Percentiles rank a stretch among this genome's conserved stretches.
Conservation (phyloP, 1,284 basidiomycete genomes). For the Tilletia indica region DNA sequence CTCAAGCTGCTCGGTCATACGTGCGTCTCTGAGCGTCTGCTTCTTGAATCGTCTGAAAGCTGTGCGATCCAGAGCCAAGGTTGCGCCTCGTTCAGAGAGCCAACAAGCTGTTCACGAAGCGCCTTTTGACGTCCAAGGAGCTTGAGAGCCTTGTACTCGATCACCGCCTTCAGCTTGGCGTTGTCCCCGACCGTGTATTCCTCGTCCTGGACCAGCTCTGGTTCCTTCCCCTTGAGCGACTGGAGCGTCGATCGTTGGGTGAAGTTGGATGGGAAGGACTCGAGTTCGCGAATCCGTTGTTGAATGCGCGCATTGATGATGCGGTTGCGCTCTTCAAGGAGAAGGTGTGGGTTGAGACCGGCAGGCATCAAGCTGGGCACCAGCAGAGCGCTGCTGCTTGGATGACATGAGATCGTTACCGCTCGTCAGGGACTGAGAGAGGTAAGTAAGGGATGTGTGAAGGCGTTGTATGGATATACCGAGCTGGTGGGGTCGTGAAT, state of each 20-base stretch:
- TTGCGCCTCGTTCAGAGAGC: conserved; percentile 86
- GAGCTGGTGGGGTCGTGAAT: conserved; percentile 72
- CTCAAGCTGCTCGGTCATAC: conserved; percentile 85
- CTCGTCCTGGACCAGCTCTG: conserved; percentile 15
- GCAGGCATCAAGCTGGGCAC: conserved; percentile 85
- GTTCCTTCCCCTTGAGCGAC: conserved; percentile 5
- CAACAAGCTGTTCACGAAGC: conserved; percentile 80
- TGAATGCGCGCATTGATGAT: conserved; percentile 85
- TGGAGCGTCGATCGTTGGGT: conserved; percentile 46
- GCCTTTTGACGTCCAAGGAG: conserved; percentile 85
- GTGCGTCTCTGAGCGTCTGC: conserved; percentile 82
- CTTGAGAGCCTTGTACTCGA: conserved; percentile 90
- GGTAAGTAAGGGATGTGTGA: conserved; percentile 71
- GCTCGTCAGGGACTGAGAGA: conserved; percentile 50
- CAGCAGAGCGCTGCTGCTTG: conserved; percentile 74
- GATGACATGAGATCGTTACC: conserved; percentile 59
- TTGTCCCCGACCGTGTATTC: conserved; percentile 39
- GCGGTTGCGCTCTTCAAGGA: conserved; percentile 85
- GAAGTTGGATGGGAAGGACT: conserved; percentile 76
- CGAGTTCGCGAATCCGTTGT: conserved; percentile 85
- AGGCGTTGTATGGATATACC: conserved; percentile 96
- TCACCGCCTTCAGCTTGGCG: conserved; percentile 82
- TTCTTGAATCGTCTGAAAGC: conserved; percentile 87
- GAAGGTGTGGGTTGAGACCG: conserved; percentile 88
- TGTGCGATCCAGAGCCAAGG: conserved; percentile 79